Conservation (phyloP, 169 alveolate species). For the Miamiensis avidus region DNA sequence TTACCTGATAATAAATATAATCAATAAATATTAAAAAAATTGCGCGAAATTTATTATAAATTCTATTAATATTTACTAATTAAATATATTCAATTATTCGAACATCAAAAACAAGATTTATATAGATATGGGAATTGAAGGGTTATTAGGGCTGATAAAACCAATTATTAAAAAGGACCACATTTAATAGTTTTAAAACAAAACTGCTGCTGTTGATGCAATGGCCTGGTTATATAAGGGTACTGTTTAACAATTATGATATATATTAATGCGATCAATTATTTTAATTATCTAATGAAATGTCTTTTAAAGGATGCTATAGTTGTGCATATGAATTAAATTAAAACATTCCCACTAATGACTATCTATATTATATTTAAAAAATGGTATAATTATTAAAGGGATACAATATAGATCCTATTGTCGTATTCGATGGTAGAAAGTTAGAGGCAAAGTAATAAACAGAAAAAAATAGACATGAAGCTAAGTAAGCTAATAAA, state of each 20-base stretch:
- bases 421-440: slow-evolving; percentile 85
- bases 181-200: slow-evolving; percentile 33
- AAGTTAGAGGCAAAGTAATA: slow-evolving; percentile 66
- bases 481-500: slow-evolving; percentile 54
- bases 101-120: no score
- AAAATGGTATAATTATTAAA: slow-evolving; percentile 69
- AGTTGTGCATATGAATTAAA: slow-evolving; percentile 60
- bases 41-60: no score
- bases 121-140: slow-evolving; percentile 41
- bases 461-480: slow-evolving; percentile 68
- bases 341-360: slow-evolving; percentile 45
- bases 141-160: slow-evolving; percentile 52
- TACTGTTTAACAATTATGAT: no score
- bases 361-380: slow-evolving; percentile 59
- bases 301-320: slow-evolving; percentile 48
- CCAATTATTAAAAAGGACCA: slow-evolving; percentile 44
- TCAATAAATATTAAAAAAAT: no score
- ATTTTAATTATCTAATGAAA: background rate
- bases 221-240: slow-evolving; percentile 72
- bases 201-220: slow-evolving; percentile 70
- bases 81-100: no score
- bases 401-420: slow-evolving; percentile 67
- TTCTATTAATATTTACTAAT: no score
- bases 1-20: no score
- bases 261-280: background rate